Percentiles rank a stretch among this genome's conserved stretches.
These are phyloP conservation scores for Claviceps pazoutovae DNA, from an alignment of 2,329 filamentous ascomycete species.

Conservation along the genomic window DNA sequence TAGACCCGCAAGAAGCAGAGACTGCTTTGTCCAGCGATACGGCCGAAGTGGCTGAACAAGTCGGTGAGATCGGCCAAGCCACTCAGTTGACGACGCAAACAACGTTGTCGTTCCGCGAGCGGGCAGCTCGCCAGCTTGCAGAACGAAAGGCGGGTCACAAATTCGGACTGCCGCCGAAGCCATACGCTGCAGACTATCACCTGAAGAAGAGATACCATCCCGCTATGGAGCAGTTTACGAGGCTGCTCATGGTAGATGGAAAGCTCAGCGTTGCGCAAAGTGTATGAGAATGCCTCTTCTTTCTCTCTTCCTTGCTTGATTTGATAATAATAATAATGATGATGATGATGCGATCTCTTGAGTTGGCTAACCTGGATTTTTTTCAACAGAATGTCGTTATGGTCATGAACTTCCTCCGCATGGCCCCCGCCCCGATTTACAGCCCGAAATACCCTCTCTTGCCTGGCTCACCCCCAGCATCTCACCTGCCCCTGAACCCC, in stretches of 20 bases:
- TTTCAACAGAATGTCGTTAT: constrained; percentile 60
- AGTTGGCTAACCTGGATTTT: constrained; percentile 1
- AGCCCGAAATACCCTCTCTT: constrained; percentile 58
- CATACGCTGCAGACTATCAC: constrained; percentile 47
- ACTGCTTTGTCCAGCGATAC: constrained; percentile 14
- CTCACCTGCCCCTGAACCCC: constrained; percentile 76
- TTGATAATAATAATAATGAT: neutral
- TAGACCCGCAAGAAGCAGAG: constrained; percentile 20
- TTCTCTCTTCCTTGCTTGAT: neutral
- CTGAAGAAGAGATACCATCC: constrained; percentile 76
- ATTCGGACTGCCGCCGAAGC: constrained; percentile 57
- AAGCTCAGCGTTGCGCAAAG: constrained; percentile 83
- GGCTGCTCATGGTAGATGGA: constrained; percentile 80
- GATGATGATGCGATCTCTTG: too few species aligned
- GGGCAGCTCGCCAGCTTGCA: too few species aligned
- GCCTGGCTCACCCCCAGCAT: constrained; percentile 61
- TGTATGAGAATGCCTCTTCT: constrained; percentile 30
- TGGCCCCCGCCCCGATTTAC: constrained; percentile 62
- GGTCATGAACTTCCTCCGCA: constrained; percentile 75
- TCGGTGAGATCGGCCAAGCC: too few species aligned
- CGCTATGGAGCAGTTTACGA: constrained; percentile 74
- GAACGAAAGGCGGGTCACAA: constrained; percentile 48
- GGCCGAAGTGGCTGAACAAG: constrained; percentile 7
- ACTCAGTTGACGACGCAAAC: too few species aligned
- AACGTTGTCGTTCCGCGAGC: too few species aligned